These are phyloP conservation scores for Gaultheria prostrata DNA, from an alignment of 148 eudicot genomes.

Conservation along the genomic window DNA sequence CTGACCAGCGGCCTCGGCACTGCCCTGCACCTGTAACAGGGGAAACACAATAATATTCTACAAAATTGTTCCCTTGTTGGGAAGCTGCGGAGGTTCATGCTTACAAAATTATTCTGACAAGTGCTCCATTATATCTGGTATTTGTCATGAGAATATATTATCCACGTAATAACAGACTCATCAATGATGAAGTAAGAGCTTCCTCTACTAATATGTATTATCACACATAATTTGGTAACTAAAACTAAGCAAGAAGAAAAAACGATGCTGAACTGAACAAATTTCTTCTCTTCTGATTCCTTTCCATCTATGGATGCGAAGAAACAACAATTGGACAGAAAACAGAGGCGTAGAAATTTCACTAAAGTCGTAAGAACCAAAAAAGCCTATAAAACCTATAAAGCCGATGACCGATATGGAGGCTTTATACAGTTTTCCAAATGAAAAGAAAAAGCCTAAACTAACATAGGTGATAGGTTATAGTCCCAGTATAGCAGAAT, in stretches of 20 bases:
- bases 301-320: neutral
- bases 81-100: neutral
- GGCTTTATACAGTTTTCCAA: neutral
- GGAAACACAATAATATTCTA: neutral
- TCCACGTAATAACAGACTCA: neutral
- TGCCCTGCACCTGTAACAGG: slow-evolving; percentile 24
- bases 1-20: slow-evolving; percentile 19
- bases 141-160: neutral
- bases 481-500: neutral
- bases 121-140: neutral
- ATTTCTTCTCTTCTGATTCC: neutral
- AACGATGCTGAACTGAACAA: neutral
- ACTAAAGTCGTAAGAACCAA: neutral
- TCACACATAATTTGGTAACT: neutral
- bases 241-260: neutral
- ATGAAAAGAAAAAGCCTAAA: neutral
- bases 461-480: neutral
- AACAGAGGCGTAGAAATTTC: neutral
- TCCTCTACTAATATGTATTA: neutral
- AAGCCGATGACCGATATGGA: neutral
- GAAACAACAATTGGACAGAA: neutral
- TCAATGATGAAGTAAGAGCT: neutral
- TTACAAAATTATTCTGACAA: neutral
- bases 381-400: neutral
- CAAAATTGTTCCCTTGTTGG: neutral